Base-by-base conservation (phyloP, 805 yeast species). In the Saccharomycopsis capsularis region DNA sequence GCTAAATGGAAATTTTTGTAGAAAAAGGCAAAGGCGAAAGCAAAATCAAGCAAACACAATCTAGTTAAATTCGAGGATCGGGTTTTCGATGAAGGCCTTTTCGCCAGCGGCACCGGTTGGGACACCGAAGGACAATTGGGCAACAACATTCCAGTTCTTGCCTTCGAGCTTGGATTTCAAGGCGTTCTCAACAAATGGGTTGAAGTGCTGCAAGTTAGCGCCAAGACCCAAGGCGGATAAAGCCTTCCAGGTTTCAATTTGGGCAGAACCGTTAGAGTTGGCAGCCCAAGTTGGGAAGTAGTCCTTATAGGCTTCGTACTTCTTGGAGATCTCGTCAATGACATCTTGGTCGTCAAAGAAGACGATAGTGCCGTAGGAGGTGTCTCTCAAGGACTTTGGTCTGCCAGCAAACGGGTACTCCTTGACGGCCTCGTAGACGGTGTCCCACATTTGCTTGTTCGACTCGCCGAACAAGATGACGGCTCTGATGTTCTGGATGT, bases 171-270 rank as follows among this genome's bases (percentile, higher is more conserved):
- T 59, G 56, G 66, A 72, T 53, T 67, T 64, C 55, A 69, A 54
- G 44, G 69, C 70, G 36, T 59, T 68, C 55, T 65, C 64, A 44
- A 75, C 69, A 42, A 64, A 63, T 42, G 68, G 73, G 60, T 71
- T 73, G 68, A 69, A 76, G 62, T 75, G 80, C 63, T 75, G 81
- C 55, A 75, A 65, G 56, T 72, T 74, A 53, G 68, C 76, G 54
- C 79, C 79, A 40, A 74, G 59, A 43, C 74, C 74, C 49, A 70
- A 59, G 29, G 64, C 65, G 44, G 68, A 64, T 24, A 75, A 62
- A 24, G 74, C 74, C 38, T 75, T 62, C 81, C 81, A 75, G 18
- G 72, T 59, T 55, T 64, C 59, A 53, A 75, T 73, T 64, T 73
- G 77, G 46, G 76, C 76, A 46, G 74, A 71, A 63, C 76, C 76